These are phyloP conservation scores for Moniliella sp. DNA, from an alignment of 1,284 basidiomycete genomes.

Conservation along the genomic window DNA sequence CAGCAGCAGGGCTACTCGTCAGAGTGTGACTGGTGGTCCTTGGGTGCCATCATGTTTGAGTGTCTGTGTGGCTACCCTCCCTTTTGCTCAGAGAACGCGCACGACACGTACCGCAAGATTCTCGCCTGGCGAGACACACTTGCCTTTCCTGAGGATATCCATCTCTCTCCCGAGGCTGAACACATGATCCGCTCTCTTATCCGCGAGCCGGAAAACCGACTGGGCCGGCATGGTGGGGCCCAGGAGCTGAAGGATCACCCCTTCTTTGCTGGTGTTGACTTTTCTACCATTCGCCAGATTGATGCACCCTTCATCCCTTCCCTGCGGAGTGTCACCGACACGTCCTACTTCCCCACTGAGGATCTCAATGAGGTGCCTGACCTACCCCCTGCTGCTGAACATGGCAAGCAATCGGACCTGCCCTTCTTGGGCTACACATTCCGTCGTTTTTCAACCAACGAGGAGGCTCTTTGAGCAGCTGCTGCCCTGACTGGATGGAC, in stretches of 20 bases:
- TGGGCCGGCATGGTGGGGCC: constrained; percentile 49
- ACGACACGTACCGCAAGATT: constrained; percentile 31
- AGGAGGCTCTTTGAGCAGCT: too few relatives aligned
- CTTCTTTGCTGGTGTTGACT: constrained; percentile 24
- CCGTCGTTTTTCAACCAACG: constrained; percentile 28
- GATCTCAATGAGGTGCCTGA: constrained; percentile 64
- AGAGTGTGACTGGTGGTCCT: constrained; percentile 91
- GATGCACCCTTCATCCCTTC: constrained; percentile 88
- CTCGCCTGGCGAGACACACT: constrained; percentile 73
- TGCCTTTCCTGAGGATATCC: constrained; percentile 62
- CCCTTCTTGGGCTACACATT: constrained; percentile 32
- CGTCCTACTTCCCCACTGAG: constrained; percentile 88
- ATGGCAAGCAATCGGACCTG: constrained; percentile 19
- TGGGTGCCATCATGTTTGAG: constrained; percentile 58
- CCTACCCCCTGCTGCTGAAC: constrained; percentile 33
- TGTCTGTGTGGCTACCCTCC: constrained; percentile 55
- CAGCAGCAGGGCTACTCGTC: constrained; percentile 64
- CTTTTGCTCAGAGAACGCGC: constrained; percentile 31
- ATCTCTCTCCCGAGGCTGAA: constrained; percentile 60
- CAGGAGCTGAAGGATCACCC: constrained; percentile 37
- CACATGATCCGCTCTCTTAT: constrained; percentile 66
- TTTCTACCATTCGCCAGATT: constrained; percentile 68
- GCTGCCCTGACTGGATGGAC: too few relatives aligned
- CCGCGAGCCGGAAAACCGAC: constrained; percentile 77
- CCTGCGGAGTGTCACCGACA: constrained; percentile 61